phyloP scores from a whole-genome alignment of 306 rosid species.

The Trifolium pratense region DNA sequence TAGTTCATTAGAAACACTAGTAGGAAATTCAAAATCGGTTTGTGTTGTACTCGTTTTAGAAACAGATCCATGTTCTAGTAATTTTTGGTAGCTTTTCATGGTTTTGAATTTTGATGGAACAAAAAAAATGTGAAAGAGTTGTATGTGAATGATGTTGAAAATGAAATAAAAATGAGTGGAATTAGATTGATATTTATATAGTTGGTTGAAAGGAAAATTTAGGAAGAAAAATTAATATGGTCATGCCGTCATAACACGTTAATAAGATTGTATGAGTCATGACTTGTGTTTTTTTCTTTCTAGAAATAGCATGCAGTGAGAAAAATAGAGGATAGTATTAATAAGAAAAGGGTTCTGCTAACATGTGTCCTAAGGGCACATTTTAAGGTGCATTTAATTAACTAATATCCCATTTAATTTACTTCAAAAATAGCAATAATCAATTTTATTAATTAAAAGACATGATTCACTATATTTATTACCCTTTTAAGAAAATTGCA shows the following conservation, averaged over 20 bases:
- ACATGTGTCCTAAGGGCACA: too few species aligned
- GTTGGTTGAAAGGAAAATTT: background rate
- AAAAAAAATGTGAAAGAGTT: background rate
- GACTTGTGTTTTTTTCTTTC: background rate
- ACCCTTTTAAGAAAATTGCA: too few species aligned
- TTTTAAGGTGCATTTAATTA: too few species aligned
- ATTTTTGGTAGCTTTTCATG: background rate
- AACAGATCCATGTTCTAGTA: background rate
- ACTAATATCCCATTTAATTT: too few species aligned
- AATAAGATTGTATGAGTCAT: too few species aligned
- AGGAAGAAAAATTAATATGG: background rate
- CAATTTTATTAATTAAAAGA: too few species aligned
- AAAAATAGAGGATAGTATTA: too few species aligned
- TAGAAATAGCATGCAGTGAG: background rate
- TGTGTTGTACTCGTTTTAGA: too few species aligned
- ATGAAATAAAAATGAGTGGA: background rate
- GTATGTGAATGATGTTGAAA: background rate
- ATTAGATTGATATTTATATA: too few species aligned
- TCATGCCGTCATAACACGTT: background rate
- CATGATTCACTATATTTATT: too few species aligned
- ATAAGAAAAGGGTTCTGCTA: too few species aligned
- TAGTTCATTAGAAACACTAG: background rate
- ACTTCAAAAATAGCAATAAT: too few species aligned
- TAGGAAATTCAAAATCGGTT: conserved; percentile 43
- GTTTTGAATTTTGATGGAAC: background rate